These are phyloP conservation scores for Vigna trinervia DNA, from an alignment of 306 rosid genomes.

Conservation along the genomic window DNA sequence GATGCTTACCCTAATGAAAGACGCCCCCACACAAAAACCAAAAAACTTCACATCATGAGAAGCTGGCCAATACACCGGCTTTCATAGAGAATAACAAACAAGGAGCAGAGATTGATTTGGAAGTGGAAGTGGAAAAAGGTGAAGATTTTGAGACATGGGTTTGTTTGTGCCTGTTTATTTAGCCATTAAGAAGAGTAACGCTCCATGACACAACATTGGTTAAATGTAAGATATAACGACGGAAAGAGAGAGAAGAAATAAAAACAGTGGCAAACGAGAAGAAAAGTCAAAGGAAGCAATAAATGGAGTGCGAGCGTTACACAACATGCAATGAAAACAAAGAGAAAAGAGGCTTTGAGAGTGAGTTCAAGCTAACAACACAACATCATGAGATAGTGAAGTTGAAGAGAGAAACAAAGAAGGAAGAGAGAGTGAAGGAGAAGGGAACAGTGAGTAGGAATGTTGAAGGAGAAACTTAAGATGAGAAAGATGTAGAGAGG, in stretches of 20 bases:
- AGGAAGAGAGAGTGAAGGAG: constrained; percentile 12
- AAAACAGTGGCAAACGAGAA: constrained; percentile 26
- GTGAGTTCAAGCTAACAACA: constrained; percentile 37
- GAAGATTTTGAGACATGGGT: constrained; percentile 34
- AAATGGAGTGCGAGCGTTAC: constrained; percentile 41
- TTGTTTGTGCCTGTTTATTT: constrained; percentile 1
- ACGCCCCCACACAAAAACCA: constrained; percentile 24
- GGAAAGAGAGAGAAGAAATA: not conserved
- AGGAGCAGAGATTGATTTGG: constrained; percentile 21
- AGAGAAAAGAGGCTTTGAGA: constrained; percentile 32
- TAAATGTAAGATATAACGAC: not conserved
- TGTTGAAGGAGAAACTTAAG: constrained; percentile 43
- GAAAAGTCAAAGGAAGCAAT: constrained; percentile 48
- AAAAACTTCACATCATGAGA: constrained; percentile 41
- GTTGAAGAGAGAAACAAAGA: not conserved
- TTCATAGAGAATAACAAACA: constrained; percentile 29
- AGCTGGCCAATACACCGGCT: not conserved
- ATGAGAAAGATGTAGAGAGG: not conserved
- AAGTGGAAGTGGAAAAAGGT: not conserved
- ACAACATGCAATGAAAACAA: constrained; percentile 47
- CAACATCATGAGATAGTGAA: not conserved
- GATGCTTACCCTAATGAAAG: constrained; percentile 46
- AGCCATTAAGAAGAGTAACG: constrained; percentile 29
- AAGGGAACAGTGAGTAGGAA: constrained; percentile 27
- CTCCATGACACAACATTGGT: constrained; percentile 14